These are phyloP conservation scores for Elongisporangium undulatum DNA, from an alignment of 352 stramenopile species.

Conservation along the genomic window DNA sequence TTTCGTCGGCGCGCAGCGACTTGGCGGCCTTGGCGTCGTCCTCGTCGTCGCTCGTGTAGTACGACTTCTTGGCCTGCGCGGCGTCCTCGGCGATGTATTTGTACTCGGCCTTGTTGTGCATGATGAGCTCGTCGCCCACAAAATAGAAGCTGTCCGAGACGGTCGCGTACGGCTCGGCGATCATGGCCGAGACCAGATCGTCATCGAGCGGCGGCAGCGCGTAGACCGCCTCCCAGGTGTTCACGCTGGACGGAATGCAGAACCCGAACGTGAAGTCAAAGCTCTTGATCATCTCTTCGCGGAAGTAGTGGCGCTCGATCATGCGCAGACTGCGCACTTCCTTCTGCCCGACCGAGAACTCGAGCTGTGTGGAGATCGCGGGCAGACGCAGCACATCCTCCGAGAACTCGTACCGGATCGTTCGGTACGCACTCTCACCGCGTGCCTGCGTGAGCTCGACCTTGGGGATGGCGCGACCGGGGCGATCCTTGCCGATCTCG, in stretches of 20 bases:
- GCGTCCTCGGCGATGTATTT: constrained; percentile 92
- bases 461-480: constrained; percentile 71
- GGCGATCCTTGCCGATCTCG: constrained; percentile 82
- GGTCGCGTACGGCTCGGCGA: constrained; percentile 92
- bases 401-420: constrained; percentile 94
- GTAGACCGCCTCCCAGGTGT: constrained; percentile 96
- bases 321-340: constrained; percentile 92
- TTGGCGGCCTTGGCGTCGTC: constrained; percentile 60
- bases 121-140: constrained; percentile 94
- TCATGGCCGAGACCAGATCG: constrained; percentile 93
- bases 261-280: constrained; percentile 97
- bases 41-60: constrained; percentile 86
- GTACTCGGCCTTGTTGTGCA: constrained; percentile 95
- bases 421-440: constrained; percentile 88
- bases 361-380: constrained; percentile 86
- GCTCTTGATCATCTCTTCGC: constrained; percentile 93
- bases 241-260: constrained; percentile 94
- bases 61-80: constrained; percentile 89
- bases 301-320: constrained; percentile 97
- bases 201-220: constrained; percentile 91
- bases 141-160: constrained; percentile 97
- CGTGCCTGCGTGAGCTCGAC: constrained; percentile 80
- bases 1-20: constrained; percentile 46
- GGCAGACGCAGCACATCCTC: constrained; percentile 91
- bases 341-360: constrained; percentile 91